Evolutionary conservation across 2,329 filamentous ascomycete species (phyloP).

Genomic region (Coniella vitis): DNA sequence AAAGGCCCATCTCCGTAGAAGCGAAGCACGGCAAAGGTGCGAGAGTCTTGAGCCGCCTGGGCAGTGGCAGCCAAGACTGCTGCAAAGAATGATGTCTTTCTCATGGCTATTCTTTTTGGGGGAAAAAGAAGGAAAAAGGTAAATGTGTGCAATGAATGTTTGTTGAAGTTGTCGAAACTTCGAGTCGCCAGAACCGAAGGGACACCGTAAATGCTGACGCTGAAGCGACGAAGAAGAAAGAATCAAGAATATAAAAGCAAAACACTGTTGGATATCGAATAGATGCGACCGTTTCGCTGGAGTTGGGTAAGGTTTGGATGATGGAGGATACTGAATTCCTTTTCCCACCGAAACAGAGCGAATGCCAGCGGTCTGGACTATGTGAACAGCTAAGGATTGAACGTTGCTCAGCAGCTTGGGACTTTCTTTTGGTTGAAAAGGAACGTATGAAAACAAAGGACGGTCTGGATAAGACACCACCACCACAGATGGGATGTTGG

Average conservation of each 20-base stretch:
- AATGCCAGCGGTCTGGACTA: too few species aligned
- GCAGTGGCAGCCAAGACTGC: slow-evolving; percentile 33
- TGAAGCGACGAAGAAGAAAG: too few species aligned
- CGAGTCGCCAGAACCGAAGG: too few species aligned
- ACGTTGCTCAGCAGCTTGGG: slow-evolving; percentile 12
- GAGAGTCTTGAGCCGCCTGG: slow-evolving; percentile 33
- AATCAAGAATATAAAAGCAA: slow-evolving; percentile 18
- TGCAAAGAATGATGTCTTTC: slow-evolving; percentile 14
- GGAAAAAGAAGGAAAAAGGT: too few species aligned
- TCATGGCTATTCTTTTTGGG: slow-evolving; percentile 3
- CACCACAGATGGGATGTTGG: not conserved
- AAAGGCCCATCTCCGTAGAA: slow-evolving; percentile 61
- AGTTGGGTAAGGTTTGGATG: not conserved
- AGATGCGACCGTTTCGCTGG: not conserved
- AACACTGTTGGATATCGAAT: not conserved
- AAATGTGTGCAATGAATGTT: too few species aligned
- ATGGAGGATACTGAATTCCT: not conserved
- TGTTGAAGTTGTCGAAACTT: too few species aligned
- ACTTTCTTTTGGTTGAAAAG: not conserved
- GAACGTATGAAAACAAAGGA: slow-evolving; percentile 1
- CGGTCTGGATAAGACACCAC: not conserved
- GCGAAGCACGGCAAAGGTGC: slow-evolving; percentile 62
- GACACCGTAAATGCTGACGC: slow-evolving; percentile 23
- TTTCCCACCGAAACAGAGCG: not conserved
- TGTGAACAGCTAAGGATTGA: not conserved